A percentile compares a stretch with the other conserved stretches of the same genome.
phyloP scores from a whole-genome alignment of 331 rosid species.

The Acacia pycnantha region DNA sequence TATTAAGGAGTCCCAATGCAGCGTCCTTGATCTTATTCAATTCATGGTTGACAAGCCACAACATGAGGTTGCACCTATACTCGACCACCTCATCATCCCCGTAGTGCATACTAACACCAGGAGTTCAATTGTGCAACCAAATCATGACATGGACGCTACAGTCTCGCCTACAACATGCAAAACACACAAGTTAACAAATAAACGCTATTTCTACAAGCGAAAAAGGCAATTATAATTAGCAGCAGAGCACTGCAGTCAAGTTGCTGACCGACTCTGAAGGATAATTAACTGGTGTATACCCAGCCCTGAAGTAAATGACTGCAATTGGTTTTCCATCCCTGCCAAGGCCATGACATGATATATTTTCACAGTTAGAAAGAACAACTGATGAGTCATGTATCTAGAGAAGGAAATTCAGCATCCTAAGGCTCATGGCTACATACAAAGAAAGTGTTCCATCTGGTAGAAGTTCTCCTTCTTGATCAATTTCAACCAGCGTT shows the following conservation, averaged over 20 bases:
- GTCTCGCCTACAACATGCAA: too few relatives aligned
- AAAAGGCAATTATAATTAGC: background rate
- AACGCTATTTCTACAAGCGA: background rate
- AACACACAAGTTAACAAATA: too few relatives aligned
- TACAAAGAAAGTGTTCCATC: conserved; percentile 91
- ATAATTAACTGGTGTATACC: conserved; percentile 83
- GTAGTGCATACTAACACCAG: too few relatives aligned
- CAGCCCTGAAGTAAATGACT: conserved; percentile 81
- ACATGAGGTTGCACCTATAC: too few relatives aligned
- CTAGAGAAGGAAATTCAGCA: conserved; percentile 16
- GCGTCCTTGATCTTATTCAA: too few relatives aligned
- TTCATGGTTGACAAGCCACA: too few relatives aligned
- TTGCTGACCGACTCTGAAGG: conserved; percentile 85
- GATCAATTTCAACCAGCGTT: conserved; percentile 77
- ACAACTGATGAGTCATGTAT: conserved; percentile 17
- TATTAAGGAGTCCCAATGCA: too few relatives aligned
- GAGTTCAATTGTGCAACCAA: too few relatives aligned
- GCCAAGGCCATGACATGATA: conserved; percentile 32
- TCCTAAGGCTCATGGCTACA: conserved; percentile 22
- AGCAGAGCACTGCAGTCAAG: conserved; percentile 18
- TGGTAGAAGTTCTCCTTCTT: conserved; percentile 63
- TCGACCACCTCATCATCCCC: too few relatives aligned
- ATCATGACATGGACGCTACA: too few relatives aligned
- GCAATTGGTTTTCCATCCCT: conserved; percentile 74
- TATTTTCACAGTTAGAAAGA: conserved; percentile 20